A percentile compares a stretch with the other conserved stretches of the same genome.
Conservation (phyloP, 305 asterid genomes). For the Solanum hybrid region DNA sequence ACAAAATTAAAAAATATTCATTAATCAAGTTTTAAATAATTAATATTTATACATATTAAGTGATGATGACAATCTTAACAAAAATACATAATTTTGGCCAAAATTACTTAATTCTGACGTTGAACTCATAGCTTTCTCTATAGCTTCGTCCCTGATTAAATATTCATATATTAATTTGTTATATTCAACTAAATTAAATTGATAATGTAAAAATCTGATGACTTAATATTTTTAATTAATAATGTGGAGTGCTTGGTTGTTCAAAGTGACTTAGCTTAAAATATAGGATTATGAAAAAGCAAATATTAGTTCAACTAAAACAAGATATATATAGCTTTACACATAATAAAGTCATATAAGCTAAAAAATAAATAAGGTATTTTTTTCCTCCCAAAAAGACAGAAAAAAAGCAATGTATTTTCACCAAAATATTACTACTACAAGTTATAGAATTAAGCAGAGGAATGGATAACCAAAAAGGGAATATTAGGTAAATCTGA, state of each 20-base stretch:
- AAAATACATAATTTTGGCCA: not conserved
- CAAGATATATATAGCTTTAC: not conserved
- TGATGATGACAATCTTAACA: not conserved
- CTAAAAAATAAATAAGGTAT: not conserved
- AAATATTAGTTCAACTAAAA: not conserved
- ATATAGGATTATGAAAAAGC: not conserved
- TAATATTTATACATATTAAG: not conserved
- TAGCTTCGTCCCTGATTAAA: not conserved
- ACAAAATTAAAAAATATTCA: not conserved
- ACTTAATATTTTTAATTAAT: not conserved
- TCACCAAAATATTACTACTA: not conserved
- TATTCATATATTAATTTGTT: not conserved
- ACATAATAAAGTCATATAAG: not conserved
- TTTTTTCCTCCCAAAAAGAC: not conserved
- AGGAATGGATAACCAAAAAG: not conserved
- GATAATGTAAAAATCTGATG: not conserved
- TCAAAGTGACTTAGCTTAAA: not conserved
- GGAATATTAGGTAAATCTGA: conserved; percentile 11
- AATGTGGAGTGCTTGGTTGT: not conserved
- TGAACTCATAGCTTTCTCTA: not conserved
- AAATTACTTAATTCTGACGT: not conserved
- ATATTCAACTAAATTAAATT: not conserved
- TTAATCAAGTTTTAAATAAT: not conserved
- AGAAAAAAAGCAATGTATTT: not conserved
- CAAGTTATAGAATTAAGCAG: not conserved